phyloP scores from a whole-genome alignment of 2,329 filamentous ascomycete species.

The Aspergillus sp. region DNA sequence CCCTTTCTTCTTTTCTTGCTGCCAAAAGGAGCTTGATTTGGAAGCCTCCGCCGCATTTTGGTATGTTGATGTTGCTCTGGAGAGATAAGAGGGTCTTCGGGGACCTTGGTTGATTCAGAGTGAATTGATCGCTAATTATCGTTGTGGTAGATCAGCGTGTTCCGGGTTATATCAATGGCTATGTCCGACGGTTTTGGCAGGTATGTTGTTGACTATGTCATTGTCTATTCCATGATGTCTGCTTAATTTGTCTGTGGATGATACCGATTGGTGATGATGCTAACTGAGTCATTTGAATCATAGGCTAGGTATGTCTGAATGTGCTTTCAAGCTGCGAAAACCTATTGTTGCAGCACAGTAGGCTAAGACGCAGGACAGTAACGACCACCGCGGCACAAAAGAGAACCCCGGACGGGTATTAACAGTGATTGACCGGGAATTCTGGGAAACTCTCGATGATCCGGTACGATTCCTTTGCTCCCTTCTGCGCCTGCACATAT shows the following conservation, averaged over 20 bases:
- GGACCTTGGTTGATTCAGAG: too few species aligned
- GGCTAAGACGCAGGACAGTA: conserved; percentile 52
- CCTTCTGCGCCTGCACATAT: too few species aligned
- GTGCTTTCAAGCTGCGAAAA: conserved; percentile 12
- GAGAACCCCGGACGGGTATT: conserved; percentile 86
- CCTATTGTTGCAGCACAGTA: conserved; percentile 4
- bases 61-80: conserved; percentile 52
- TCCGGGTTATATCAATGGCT: conserved; percentile 88
- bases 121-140: conserved; percentile 4
- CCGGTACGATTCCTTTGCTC: conserved; percentile 50
- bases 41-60: conserved; percentile 95
- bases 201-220: conserved; percentile 58
- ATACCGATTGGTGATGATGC: neutral
- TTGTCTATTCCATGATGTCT: neutral
- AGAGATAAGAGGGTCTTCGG: neutral
- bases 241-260: neutral
- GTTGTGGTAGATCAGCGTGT: conserved; percentile 71
- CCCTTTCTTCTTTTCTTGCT: neutral
- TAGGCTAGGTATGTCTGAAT: conserved; percentile 35
- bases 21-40: conserved; percentile 81
- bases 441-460: conserved; percentile 75
- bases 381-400: conserved; percentile 93
- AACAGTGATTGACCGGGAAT: conserved; percentile 80
- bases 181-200: conserved; percentile 97
- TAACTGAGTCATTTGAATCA: neutral